Base-by-base conservation (phyloP, 208 protist genomes). In the Endotrypanum monterogeii region DNA sequence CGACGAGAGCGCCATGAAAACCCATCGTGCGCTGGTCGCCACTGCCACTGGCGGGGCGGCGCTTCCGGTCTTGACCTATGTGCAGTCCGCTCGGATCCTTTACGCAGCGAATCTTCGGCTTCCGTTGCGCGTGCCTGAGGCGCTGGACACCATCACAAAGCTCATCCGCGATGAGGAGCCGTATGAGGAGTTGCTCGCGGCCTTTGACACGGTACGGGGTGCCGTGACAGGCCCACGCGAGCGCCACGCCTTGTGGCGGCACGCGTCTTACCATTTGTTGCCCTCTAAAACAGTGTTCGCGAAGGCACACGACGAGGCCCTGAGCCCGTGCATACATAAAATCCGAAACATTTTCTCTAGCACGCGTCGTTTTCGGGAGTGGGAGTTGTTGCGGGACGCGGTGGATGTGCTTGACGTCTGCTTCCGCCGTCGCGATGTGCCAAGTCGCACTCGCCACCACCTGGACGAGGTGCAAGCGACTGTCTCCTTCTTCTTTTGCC, bases 211-310 rank as follows among this genome's bases (percentile, higher is more conserved):
- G 30, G 90, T 97, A 72, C 88, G 92, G 12, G 92, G 90, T 16
- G 87, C 90, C 14, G 77, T 90, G 18, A 95, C 89, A 11, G 90
- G 92, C 18, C 86, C 90, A 14, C 68, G 78, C 18, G 90, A 97
- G 79, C 87, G 89, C 9, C 92, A 96, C 73, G 92, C 92, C 35
- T 72, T 96, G 61, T 96, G 92, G 92, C 48, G 94, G 7, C 89
- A 94, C 80, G 90, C 92, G 46, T 90, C 88, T 71, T 94, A 96
- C 78, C 72, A 69, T 41, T 79, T 96, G 37, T 72, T 85, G 46
- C 92, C 92, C 35, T 92, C 86, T 57, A 81, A 83, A 37, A 95
- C 89, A 3, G 86, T 95, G n/a, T 95, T 96, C 74, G 86, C 81
- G 46, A 93, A 94, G 68, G 86, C 89, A 44, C 90, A 73, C 79